Evolutionary conservation across 2,329 filamentous ascomycete genomes (phyloP).

Genomic region (Fusarium tanahbumbuense): DNA sequence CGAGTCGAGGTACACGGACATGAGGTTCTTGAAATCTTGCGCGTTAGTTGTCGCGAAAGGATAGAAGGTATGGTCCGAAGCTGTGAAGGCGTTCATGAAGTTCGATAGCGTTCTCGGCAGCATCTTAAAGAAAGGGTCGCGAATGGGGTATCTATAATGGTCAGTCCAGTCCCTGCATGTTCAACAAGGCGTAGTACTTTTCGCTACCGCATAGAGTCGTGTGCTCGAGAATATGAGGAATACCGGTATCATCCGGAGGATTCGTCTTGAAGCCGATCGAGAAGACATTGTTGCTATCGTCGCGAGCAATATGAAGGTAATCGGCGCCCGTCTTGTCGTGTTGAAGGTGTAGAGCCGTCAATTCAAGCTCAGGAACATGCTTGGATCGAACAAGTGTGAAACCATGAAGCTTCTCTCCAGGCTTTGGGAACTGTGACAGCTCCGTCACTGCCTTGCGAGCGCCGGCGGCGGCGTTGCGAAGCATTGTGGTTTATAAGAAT

Average conservation of each 20-base stretch:
- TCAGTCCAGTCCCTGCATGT: conserved; percentile 42
- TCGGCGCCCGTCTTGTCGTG: conserved; percentile 97
- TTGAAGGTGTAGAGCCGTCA: conserved; percentile 89
- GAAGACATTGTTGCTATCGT: conserved; percentile 99
- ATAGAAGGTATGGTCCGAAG: conserved; percentile 95
- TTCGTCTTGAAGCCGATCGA: conserved; percentile 99
- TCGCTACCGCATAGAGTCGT: conserved; percentile 95
- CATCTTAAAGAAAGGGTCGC: conserved; percentile 99
- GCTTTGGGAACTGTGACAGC: conserved; percentile 78
- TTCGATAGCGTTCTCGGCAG: conserved; percentile 97
- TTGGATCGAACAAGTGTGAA: conserved; percentile 92
- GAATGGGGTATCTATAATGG: conserved; percentile 84
- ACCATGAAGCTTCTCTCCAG: conserved; percentile 89
- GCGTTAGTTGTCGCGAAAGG: conserved; percentile 97
- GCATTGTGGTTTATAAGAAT: conserved; percentile 53
- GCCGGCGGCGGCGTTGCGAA: conserved; percentile 64
- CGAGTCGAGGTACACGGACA: conserved; percentile 96
- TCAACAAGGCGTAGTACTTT: conserved; percentile 68
- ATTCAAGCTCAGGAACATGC: conserved; percentile 91
- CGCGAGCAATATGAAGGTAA: conserved; percentile 92
- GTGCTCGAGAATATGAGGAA: conserved; percentile 97
- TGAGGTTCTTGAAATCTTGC: conserved; percentile 94
- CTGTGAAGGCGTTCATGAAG: conserved; percentile 99
- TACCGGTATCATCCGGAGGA: conserved; percentile 92
- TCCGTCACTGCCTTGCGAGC: conserved; percentile 77